Percentiles rank a stretch among this genome's conserved stretches.
phyloP scores from a whole-genome alignment of 139 green algal species.

The Yamagishiella unicocca region DNA sequence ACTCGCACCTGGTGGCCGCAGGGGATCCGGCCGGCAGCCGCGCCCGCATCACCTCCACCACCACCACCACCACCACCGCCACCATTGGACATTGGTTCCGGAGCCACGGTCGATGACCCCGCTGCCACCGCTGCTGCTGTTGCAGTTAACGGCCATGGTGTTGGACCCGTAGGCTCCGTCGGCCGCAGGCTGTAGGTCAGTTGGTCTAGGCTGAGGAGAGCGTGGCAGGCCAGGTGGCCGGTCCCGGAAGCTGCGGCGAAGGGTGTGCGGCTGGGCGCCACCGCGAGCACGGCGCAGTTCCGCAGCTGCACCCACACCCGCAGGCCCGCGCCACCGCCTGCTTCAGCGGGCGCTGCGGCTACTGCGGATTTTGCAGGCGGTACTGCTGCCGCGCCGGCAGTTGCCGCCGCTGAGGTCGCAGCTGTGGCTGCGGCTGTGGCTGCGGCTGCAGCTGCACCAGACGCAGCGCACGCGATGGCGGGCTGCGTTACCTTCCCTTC shows the following conservation, averaged over 20 bases:
- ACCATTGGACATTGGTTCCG: no score
- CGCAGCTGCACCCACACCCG: background rate
- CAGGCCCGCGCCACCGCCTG: background rate
- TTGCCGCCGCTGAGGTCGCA: no score
- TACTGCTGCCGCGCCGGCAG: background rate
- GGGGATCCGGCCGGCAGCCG: background rate
- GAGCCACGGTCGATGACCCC: no score
- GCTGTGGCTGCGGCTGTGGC: no score
- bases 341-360: background rate
- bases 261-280: conserved; percentile 28
- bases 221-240: conserved; percentile 22
- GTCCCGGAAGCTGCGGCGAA: conserved; percentile 21
- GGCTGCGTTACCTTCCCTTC: no score
- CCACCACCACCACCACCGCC: background rate
- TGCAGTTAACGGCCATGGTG: background rate
- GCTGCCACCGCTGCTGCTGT: no score
- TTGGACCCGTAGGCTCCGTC: no score
- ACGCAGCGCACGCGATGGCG: no score
- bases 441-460: no score
- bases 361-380: background rate
- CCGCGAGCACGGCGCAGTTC: background rate
- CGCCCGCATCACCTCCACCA: background rate
- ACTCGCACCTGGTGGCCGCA: background rate
- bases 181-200: background rate
- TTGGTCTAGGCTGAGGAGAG: conserved; percentile 13